Evolutionary conservation across 352 stramenopile genomes (phyloP).

Genomic region (Pythium grandisporangium): DNA sequence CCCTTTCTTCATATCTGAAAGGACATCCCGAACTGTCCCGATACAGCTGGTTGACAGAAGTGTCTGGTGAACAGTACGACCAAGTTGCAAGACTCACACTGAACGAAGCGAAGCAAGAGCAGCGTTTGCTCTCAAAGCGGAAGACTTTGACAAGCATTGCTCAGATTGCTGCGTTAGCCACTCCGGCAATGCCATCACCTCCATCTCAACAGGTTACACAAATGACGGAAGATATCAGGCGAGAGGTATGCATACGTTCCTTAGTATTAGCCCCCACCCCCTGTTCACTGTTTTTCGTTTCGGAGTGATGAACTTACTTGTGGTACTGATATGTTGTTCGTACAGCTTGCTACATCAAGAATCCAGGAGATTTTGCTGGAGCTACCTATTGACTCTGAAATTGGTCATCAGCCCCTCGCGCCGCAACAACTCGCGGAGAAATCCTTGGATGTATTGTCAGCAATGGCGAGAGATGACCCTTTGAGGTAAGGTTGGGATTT

Average conservation of each 20-base stretch:
- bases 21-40: slow-evolving; percentile 37
- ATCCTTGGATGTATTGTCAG: slow-evolving; percentile 37
- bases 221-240: slow-evolving; percentile 57
- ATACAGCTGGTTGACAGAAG: slow-evolving; percentile 55
- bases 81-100: slow-evolving; percentile 45
- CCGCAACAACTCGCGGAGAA: slow-evolving; percentile 32
- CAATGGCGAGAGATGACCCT: slow-evolving; percentile 31
- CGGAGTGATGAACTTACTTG: background rate
- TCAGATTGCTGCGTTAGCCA: slow-evolving; percentile 69
- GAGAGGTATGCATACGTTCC: too few species aligned
- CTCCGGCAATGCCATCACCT: slow-evolving; percentile 20
- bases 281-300: background rate
- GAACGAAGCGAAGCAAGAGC: slow-evolving; percentile 36
- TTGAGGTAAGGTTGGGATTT: slow-evolving; percentile 23
- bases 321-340: slow-evolving; percentile 1
- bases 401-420: slow-evolving; percentile 28
- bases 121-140: slow-evolving; percentile 38
- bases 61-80: slow-evolving; percentile 58
- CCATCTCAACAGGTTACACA: slow-evolving; percentile 18
- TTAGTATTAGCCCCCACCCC: background rate
- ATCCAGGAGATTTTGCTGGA: slow-evolving; percentile 61
- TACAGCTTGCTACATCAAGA: slow-evolving; percentile 35
- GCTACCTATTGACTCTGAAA: slow-evolving; percentile 25
- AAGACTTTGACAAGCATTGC: slow-evolving; percentile 77
- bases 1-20: slow-evolving; percentile 60